Base-by-base conservation (phyloP, 2,329 filamentous ascomycete species). In the Xylaria sp. region DNA sequence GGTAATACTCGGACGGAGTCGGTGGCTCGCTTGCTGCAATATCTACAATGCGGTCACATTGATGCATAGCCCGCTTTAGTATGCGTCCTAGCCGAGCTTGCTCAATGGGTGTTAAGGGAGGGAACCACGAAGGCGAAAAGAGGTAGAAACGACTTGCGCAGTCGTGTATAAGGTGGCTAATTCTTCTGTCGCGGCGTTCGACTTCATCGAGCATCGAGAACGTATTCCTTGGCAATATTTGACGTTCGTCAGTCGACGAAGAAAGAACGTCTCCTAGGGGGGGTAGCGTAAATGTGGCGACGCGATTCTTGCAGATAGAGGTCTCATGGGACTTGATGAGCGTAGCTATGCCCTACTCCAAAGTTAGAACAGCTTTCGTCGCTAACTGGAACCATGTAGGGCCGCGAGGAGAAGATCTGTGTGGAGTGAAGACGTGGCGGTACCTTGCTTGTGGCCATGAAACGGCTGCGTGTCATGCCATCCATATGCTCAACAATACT, bases 31-130 rank as follows among this genome's bases (percentile, higher is more conserved):
- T 73, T 12, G 74, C 74, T 1, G 74, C 75, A 10, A 78, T 70
- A 66, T 78, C 77, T 9, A 74, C 74, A 25, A 78, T 74, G 23
- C 58, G 58, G 32, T 78, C 73, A 65, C 76, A 78, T 18, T 73
- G 75, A 13, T 23, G 29, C 4, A 78, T 47, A 3, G 74, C 73
- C 5, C 67, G 68, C 58, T 70, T 65, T 5, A 77, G 18, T 5
- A 76, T 59, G 1, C 9, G 25, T 5, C n/a, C 10, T 0, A 75
- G 35, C 2, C 57, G 64, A 18, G 13, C 8, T 40, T 73, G 68
- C 25, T 73, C 64, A 8, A n/a, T 18, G 23, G 21, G 5, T 8
- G 44, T 71, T 6, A 73, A 54, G 4, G 53, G 32, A 2, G 66
- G 68, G 9, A 76, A 40, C 27, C 61, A 63, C 1, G 64, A 64